These are phyloP conservation scores for Verbascum thapsus DNA, from an alignment of 257 asterid species.

Conservation along the genomic window DNA sequence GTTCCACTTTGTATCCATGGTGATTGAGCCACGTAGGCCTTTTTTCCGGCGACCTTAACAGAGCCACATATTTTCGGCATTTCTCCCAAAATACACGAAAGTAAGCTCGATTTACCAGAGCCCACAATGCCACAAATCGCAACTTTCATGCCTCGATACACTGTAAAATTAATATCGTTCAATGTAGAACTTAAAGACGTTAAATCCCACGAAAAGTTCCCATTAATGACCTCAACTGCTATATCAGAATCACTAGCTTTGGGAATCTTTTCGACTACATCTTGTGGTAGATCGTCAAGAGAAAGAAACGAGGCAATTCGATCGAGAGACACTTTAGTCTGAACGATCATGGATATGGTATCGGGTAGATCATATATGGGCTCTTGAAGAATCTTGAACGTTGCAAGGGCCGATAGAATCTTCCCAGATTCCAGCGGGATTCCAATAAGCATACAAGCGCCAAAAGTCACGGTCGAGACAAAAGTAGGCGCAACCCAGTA, in stretches of 20 bases:
- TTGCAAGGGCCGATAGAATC: constrained; percentile 84
- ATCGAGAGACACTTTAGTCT: constrained; percentile 91
- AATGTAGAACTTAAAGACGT: constrained; percentile 55
- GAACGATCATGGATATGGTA: constrained; percentile 77
- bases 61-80: constrained; percentile 73
- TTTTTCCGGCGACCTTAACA: constrained; percentile 54
- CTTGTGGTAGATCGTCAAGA: constrained; percentile 65
- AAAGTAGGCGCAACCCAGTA: constrained; percentile 86
- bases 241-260: constrained; percentile 42
- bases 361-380: constrained; percentile 84
- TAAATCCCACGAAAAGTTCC: constrained; percentile 73
- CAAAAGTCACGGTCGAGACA: constrained; percentile 72
- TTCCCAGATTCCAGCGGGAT: constrained; percentile 89
- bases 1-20: constrained; percentile 95
- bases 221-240: constrained; percentile 68
- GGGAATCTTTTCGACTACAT: constrained; percentile 63
- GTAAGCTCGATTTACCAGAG: constrained; percentile 90
- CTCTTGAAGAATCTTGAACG: constrained; percentile 85
- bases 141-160: constrained; percentile 70
- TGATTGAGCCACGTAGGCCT: constrained; percentile 84
- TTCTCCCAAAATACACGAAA: constrained; percentile 77
- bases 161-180: constrained; percentile 56
- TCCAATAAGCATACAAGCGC: constrained; percentile 71
- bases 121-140: constrained; percentile 94
- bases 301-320: constrained; percentile 82